phyloP scores from a whole-genome alignment of 495 filamentous ascomycete species.

The Aspergillus olivimuriae region DNA sequence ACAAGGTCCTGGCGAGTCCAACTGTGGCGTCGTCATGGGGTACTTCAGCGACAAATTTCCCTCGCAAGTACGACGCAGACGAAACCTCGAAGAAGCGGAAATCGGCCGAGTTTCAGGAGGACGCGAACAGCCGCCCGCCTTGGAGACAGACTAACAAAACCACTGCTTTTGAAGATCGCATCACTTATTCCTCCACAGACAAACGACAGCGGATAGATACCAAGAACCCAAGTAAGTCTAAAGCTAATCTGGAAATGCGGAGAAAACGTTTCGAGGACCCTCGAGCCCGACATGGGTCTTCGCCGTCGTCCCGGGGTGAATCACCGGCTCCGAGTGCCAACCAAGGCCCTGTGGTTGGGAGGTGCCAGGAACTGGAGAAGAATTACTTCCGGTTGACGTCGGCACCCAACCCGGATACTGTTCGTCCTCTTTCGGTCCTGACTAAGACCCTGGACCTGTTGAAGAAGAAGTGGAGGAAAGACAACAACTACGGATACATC shows the following conservation, averaged over 20 bases:
- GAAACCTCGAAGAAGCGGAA: constrained; percentile 66
- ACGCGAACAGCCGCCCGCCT: constrained; percentile 49
- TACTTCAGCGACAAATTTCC: constrained; percentile 20
- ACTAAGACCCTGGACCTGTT: constrained; percentile 78
- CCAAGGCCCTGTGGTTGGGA: constrained; percentile 78
- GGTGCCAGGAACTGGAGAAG: constrained; percentile 83
- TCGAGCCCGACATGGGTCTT: constrained; percentile 40
- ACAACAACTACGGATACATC: constrained; percentile 93
- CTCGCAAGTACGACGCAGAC: constrained; percentile 18
- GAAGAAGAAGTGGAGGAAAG: constrained; percentile 89
- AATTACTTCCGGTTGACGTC: constrained; percentile 89
- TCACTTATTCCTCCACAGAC: constrained; percentile 55
- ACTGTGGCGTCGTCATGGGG: constrained; percentile 33
- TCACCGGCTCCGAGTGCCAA: constrained; percentile 51
- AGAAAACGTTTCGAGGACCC: constrained; percentile 76
- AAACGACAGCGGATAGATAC: constrained; percentile 53
- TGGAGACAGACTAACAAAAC: constrained; percentile 66
- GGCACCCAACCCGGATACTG: constrained; percentile 74
- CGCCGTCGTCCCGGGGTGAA: constrained; percentile 44
- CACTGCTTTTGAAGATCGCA: constrained; percentile 67
- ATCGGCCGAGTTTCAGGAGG: constrained; percentile 55
- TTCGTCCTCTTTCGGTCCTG: constrained; percentile 78
- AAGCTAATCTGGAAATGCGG: constrained; percentile 81
- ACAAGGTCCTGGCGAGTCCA: constrained; percentile 33
- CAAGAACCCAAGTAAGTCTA: constrained; percentile 71